phyloP scores from a whole-genome alignment of 1,284 basidiomycete species.

The Wolfiporia cocos region DNA sequence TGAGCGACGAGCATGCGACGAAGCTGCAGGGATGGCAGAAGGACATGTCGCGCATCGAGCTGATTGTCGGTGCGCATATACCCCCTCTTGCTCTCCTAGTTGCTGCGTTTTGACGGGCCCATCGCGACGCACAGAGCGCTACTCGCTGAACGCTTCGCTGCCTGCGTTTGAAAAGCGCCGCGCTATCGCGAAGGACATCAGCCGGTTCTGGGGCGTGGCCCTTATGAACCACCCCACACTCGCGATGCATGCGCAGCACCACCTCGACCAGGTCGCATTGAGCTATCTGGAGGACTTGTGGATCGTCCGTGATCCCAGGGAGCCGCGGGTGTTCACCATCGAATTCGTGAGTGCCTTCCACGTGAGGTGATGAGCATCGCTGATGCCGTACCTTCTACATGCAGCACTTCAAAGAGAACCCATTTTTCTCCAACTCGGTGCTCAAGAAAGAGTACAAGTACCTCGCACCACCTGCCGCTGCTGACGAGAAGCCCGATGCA shows the following conservation, averaged over 20 bases:
- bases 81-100: conserved; percentile 1
- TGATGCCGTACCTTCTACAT: conserved; percentile 4
- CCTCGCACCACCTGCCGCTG: conserved; percentile 45
- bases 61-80: conserved; percentile 54
- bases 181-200: conserved; percentile 53
- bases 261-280: conserved; percentile 65
- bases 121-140: conserved; percentile 44
- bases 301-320: conserved; percentile 58
- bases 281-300: conserved; percentile 77
- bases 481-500: conserved; percentile 53
- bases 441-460: conserved; percentile 79
- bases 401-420: conserved; percentile 79
- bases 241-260: conserved; percentile 58
- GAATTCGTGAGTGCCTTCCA: conserved; percentile 61
- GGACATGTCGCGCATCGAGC: conserved; percentile 61
- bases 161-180: conserved; percentile 68
- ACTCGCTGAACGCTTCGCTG: conserved; percentile 46
- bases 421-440: conserved; percentile 68
- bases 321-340: conserved; percentile 68
- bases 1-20: conserved; percentile 62
- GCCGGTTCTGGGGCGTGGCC: conserved; percentile 76
- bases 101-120: conserved; percentile 3
- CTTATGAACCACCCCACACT: conserved; percentile 64
- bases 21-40: conserved; percentile 58
- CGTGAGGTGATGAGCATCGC: background rate